Evolutionary conservation across 164 flowering plant species (phyloP), one percentile per base, ranked within the genome.

Genomic region (Litsea cubeba): DNA sequence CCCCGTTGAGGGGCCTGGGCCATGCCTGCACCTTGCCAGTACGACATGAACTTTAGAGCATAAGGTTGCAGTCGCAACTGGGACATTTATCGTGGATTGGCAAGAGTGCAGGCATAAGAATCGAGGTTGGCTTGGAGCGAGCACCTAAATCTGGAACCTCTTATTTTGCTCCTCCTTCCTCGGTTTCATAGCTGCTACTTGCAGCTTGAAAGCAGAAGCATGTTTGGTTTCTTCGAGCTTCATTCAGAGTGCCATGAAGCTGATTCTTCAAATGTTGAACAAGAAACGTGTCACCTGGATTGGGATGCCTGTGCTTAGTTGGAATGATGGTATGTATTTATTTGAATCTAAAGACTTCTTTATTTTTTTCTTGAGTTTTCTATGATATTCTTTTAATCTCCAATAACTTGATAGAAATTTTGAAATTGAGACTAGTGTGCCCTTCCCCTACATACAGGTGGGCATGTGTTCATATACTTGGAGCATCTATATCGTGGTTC

Each of bases 1-100:
- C 99, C 99, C 97, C 95, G 92, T 1, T 93, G 80, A 93, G 98
- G 98, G 95, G 95, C 88, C 60, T 84, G 96, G 97, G 97, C 97
- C 79, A 84, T 87, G 98, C 98, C 98, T 95, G 97, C 95, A 85
- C 91, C 88, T 82, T 86, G 88, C 87, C 71, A 84, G 76, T 67
- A 69, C 62, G 24, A 76, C 62, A 30, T 20, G 68, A 74, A 72
- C 81, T 62, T 68, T 40, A 65, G 18, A 32, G 30, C 24, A 10
- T 69, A 62, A 70, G 46, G 73, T 77, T 71, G 62, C 73, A 49
- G 24, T 40, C 24, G 75, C 70, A 30, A 68, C 70, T 49, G 23
- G 24, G 66, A 30, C 30, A 35, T 25, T 51, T 67, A 15, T 70
- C 50, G 24, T 79, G 68, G 66, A 69, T 76, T 83, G 87, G 90